These are phyloP conservation scores for Echium plantagineum DNA, from an alignment of 257 asterid genomes.

Conservation along the genomic window DNA sequence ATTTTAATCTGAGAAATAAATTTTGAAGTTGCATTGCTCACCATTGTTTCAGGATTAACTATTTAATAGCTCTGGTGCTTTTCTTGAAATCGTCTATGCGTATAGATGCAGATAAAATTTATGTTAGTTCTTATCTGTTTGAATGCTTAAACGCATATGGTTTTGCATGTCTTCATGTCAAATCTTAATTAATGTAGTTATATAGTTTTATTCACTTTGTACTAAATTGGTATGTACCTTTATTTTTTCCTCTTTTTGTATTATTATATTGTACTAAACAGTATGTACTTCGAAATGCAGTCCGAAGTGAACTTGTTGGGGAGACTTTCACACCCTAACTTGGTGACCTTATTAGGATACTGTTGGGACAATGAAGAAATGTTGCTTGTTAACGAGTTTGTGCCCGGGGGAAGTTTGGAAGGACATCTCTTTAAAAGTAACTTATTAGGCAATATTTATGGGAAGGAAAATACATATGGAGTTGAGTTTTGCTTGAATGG, in stretches of 20 bases:
- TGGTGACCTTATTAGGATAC: conserved; percentile 35
- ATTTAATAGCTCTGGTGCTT: not conserved
- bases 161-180: too few relatives aligned
- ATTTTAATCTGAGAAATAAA: too few relatives aligned
- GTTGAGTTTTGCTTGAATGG: not conserved
- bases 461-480: not conserved
- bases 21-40: not conserved
- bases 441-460: conserved; percentile 1
- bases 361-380: conserved; percentile 31
- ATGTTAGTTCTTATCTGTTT: too few relatives aligned
- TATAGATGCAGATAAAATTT: too few relatives aligned
- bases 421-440: conserved; percentile 42
- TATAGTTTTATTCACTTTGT: too few relatives aligned
- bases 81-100: not conserved
- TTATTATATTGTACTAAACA: not conserved
- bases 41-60: not conserved
- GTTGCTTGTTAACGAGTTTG: conserved; percentile 31
- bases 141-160: too few relatives aligned
- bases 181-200: too few relatives aligned
- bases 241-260: too few relatives aligned
- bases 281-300: conserved; percentile 24
- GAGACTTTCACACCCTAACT: conserved; percentile 41
- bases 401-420: conserved; percentile 36
- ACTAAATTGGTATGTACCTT: too few relatives aligned
- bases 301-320: conserved; percentile 37